Conservation (phyloP, 176 grass and related monocot genomes). For the Tillandsia fasciculata region DNA sequence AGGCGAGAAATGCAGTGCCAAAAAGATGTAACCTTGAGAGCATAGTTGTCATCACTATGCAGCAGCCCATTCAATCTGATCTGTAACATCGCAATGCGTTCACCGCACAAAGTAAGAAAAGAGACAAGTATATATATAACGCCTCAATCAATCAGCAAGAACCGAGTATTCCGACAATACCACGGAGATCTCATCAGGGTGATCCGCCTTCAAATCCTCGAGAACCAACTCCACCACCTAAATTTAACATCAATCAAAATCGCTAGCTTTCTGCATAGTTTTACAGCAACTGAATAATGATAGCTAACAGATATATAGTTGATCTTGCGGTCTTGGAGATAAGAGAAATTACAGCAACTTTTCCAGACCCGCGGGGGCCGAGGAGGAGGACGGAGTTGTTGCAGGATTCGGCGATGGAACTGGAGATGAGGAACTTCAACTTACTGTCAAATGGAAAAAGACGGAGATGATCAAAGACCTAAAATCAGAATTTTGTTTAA, state of each 20-base stretch:
- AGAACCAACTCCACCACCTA: conserved; percentile 86
- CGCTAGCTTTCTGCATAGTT: not conserved
- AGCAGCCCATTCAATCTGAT: conserved; percentile 84
- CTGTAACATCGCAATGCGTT: conserved; percentile 31
- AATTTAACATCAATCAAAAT: conserved; percentile 1
- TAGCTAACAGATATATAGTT: not conserved
- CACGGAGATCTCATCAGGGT: conserved; percentile 67
- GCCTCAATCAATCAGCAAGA: not conserved
- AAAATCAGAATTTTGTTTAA: not conserved
- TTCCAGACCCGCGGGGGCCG: conserved; percentile 58
- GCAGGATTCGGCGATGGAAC: conserved; percentile 65
- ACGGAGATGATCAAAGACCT: not conserved
- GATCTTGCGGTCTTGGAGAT: not conserved
- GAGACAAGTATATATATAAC: not conserved
- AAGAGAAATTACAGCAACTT: conserved; percentile 42
- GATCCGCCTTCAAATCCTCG: conserved; percentile 58
- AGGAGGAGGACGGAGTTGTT: conserved; percentile 77
- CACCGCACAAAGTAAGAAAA: not conserved
- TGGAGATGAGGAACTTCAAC: conserved; percentile 63
- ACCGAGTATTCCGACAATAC: conserved; percentile 26
- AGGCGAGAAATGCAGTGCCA: not conserved
- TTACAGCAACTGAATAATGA: not conserved
- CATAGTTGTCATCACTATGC: conserved; percentile 70
- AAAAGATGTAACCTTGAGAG: conserved; percentile 51
- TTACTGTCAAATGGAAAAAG: conserved; percentile 34